A percentile compares a stretch with the other conserved stretches of the same genome.
phyloP scores from a whole-genome alignment of 2,329 filamentous ascomycete genomes.

The Ceratocystis cubensis region DNA sequence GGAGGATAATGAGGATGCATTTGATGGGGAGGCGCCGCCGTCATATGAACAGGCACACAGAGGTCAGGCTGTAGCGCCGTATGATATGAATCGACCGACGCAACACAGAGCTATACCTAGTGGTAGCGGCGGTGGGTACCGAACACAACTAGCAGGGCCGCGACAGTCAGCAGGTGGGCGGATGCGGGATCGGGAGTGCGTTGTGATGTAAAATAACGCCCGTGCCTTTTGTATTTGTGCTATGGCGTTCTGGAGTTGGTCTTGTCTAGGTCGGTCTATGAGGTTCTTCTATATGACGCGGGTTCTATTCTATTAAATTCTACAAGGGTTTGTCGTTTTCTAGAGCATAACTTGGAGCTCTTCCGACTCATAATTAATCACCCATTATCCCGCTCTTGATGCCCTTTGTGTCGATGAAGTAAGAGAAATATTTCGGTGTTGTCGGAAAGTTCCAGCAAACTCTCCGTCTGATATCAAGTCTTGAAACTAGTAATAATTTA shows the following conservation, averaged over 20 bases:
- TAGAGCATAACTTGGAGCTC: no score
- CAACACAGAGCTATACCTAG: background rate
- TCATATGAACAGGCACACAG: conserved; percentile 13
- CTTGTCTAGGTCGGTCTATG: background rate
- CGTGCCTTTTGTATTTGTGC: background rate
- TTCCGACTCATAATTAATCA: no score
- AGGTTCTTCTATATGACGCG: background rate
- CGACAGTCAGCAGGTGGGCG: background rate
- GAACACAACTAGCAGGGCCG: background rate
- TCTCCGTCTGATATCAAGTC: no score
- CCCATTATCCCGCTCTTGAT: no score
- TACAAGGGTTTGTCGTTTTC: no score
- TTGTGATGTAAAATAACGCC: conserved; percentile 9
- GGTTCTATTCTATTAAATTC: no score
- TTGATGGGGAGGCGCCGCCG: conserved; percentile 6
- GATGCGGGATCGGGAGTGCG: conserved; percentile 8
- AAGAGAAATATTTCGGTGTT: no score
- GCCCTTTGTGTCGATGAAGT: no score
- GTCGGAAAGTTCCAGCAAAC: no score
- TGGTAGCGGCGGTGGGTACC: background rate
- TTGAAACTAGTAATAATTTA: no score
- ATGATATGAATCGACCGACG: background rate
- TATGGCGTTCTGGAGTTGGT: conserved; percentile 7
- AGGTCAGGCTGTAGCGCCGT: background rate
- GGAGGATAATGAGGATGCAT: background rate